phyloP scores from a whole-genome alignment of 2,329 filamentous ascomycete genomes.

The Tolypocladium cylindrosporum region DNA sequence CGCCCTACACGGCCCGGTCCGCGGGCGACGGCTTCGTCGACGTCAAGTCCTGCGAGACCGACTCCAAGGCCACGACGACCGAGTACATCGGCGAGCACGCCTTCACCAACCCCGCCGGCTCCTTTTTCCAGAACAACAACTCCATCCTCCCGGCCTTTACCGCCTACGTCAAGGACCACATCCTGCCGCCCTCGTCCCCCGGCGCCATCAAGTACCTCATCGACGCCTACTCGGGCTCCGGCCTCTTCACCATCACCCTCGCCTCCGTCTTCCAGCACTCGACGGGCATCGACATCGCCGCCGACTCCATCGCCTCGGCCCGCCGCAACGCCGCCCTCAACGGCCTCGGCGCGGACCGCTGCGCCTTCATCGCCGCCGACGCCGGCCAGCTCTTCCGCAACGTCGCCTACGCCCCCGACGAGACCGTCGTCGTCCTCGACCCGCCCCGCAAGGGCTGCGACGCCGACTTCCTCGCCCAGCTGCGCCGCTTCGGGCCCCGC shows the following conservation, averaged over 20 bases:
- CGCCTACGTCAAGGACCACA: constrained; percentile 71
- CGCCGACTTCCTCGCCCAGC: constrained; percentile 68
- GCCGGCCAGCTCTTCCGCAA: constrained; percentile 72
- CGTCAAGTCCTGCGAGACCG: constrained; percentile 80
- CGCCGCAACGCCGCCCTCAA: constrained; percentile 71
- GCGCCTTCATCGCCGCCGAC: constrained; percentile 82
- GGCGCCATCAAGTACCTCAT: constrained; percentile 69
- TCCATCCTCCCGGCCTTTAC: constrained; percentile 86
- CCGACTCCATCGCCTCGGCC: constrained; percentile 68
- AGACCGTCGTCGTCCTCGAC: constrained; percentile 91
- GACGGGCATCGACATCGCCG: constrained; percentile 83
- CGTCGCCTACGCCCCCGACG: constrained; percentile 61
- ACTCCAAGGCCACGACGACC: constrained; percentile 70
- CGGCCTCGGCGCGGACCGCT: constrained; percentile 54
- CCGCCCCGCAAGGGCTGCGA: constrained; percentile 96
- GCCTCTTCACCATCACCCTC: constrained; percentile 92
- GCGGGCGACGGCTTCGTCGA: constrained; percentile 54
- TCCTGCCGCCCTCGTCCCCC: constrained; percentile 44
- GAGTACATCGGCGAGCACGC: constrained; percentile 81
- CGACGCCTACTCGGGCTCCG: constrained; percentile 94
- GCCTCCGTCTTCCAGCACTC: constrained; percentile 74
- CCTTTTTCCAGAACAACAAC: constrained; percentile 99
- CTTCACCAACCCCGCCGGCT: constrained; percentile 85
- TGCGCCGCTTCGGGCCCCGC: constrained; percentile 66
- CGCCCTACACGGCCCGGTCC: constrained; percentile 30